Conservation (phyloP, 139 green algal species). For the Mychonastes homosphaera region DNA sequence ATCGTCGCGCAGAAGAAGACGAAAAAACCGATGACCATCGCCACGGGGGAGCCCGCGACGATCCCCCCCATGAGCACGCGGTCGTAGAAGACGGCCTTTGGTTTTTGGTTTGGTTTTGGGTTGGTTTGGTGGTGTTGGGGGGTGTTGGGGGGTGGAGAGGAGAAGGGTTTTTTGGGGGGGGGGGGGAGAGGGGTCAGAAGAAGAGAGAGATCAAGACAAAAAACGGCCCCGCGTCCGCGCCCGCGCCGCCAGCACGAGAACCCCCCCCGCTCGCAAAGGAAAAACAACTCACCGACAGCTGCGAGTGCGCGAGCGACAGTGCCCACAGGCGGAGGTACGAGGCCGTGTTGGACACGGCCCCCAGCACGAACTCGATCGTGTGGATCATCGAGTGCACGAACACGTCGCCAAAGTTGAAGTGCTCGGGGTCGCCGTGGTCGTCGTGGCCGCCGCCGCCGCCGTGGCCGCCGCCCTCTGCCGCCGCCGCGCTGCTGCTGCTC, state of each 20-base stretch:
- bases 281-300: conserved; percentile 85
- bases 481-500: neutral
- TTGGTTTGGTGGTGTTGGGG: no score
- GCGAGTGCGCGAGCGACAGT: conserved; percentile 88
- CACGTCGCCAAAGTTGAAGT: conserved; percentile 80
- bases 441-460: conserved; percentile 14
- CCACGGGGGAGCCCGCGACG: conserved; percentile 23
- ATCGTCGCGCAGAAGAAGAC: conserved; percentile 84
- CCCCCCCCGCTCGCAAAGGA: no score
- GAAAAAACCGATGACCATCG: conserved; percentile 76
- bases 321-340: conserved; percentile 98
- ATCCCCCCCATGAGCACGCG: conserved; percentile 77
- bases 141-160: no score
- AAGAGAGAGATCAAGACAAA: conserved; percentile 38
- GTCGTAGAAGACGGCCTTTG: conserved; percentile 88
- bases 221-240: no score
- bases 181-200: neutral
- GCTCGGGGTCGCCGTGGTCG: conserved; percentile 37
- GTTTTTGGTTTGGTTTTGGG: no score
- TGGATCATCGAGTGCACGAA: conserved; percentile 69
- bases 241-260: no score
- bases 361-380: conserved; percentile 99
- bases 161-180: no score
- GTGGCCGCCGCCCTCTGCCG: neutral
- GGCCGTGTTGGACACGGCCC: conserved; percentile 96